Evolutionary conservation across 2,329 filamentous ascomycete species (phyloP).

Genomic region (Aspergillus fischeri): DNA sequence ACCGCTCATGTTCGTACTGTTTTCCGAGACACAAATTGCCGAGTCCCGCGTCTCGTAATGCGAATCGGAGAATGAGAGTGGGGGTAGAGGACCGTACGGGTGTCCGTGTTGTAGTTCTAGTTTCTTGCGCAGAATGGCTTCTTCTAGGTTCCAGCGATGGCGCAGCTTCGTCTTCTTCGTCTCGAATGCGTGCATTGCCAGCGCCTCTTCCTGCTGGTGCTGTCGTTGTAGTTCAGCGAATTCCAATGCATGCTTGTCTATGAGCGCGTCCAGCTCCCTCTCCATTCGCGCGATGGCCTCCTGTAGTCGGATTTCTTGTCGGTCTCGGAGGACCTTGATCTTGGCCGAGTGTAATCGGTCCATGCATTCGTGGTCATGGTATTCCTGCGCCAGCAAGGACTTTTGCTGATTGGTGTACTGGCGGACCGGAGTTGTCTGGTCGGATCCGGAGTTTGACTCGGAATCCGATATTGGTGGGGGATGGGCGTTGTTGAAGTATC

Average conservation of each 20-base stretch:
- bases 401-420: slow-evolving; percentile 40
- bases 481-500: slow-evolving; percentile 41
- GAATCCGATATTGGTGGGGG: slow-evolving; percentile 24
- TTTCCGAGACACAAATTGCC: slow-evolving; percentile 24
- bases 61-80: slow-evolving; percentile 29
- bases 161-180: slow-evolving; percentile 31
- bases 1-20: slow-evolving; percentile 5
- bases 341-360: slow-evolving; percentile 41
- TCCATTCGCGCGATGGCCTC: slow-evolving; percentile 39
- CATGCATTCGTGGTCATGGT: slow-evolving; percentile 41
- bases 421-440: slow-evolving; percentile 25
- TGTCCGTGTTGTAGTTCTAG: slow-evolving; percentile 34
- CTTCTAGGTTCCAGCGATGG: slow-evolving; percentile 40
- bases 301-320: slow-evolving; percentile 40
- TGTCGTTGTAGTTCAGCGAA: slow-evolving; percentile 32
- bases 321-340: slow-evolving; percentile 45
- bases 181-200: slow-evolving; percentile 29
- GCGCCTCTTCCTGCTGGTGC: slow-evolving; percentile 31
- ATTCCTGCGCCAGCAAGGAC: slow-evolving; percentile 42
- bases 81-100: slow-evolving; percentile 37
- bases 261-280: slow-evolving; percentile 33
- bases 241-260: slow-evolving; percentile 28
- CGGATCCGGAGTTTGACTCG: slow-evolving; percentile 18
- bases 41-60: slow-evolving; percentile 25
- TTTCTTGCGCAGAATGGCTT: slow-evolving; percentile 37